Percentiles rank a stretch among this genome's conserved stretches.
Evolutionary conservation across 1,139 yeast species (phyloP).

Genomic region (Debaryomycetaceae sp.): DNA sequence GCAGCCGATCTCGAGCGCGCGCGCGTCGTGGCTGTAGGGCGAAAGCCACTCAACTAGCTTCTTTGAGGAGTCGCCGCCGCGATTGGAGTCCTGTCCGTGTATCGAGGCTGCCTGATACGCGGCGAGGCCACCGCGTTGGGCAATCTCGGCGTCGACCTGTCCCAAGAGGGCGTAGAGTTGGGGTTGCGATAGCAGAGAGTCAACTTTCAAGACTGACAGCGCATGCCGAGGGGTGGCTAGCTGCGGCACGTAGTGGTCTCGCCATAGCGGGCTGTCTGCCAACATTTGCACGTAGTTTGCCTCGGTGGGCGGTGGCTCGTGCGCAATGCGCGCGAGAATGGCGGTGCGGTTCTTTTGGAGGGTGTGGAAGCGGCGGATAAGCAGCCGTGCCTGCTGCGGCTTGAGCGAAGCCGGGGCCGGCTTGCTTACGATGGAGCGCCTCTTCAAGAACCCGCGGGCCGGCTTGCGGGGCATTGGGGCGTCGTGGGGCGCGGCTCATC

Average conservation of each 20-base stretch:
- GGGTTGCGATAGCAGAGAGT: constrained; percentile 12
- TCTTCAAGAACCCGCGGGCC: too few relatives aligned
- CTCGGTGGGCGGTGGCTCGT: constrained; percentile 19
- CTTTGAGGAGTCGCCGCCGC: constrained; percentile 93
- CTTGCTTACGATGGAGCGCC: too few relatives aligned
- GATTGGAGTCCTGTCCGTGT: constrained; percentile 66
- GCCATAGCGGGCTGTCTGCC: constrained; percentile 3
- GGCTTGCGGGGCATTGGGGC: too few relatives aligned
- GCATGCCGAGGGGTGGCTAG: neutral
- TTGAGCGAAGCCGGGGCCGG: too few relatives aligned
- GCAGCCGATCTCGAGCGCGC: constrained; percentile 81
- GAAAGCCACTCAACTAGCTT: constrained; percentile 64
- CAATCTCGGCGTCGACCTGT: constrained; percentile 56
- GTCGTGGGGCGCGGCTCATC: too few relatives aligned
- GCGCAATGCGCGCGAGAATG: constrained; percentile 21
- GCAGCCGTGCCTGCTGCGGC: constrained; percentile 62
- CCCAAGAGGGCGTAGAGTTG: constrained; percentile 35
- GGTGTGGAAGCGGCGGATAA: constrained; percentile 66
- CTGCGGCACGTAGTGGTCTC: constrained; percentile 1
- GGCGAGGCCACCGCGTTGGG: constrained; percentile 62
- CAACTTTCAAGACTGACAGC: constrained; percentile 16
- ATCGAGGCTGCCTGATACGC: constrained; percentile 85
- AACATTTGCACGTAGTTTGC: constrained; percentile 20
- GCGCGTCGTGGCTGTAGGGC: constrained; percentile 11
- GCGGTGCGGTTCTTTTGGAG: constrained; percentile 47